phyloP scores from a whole-genome alignment of 306 rosid species.

The Lagenaria siceraria region DNA sequence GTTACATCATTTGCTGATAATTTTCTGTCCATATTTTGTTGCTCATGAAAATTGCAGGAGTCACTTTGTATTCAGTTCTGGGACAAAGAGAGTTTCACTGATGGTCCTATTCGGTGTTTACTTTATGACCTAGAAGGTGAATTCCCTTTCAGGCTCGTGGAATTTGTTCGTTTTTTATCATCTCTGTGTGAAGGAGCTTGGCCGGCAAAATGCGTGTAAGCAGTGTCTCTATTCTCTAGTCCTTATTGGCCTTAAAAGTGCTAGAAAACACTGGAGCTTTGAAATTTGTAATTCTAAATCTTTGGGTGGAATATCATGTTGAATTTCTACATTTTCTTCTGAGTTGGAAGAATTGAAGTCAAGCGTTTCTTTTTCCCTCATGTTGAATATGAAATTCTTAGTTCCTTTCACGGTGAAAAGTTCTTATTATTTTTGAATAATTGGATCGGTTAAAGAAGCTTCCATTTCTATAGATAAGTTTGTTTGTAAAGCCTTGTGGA shows the following conservation, averaged over 20 bases:
- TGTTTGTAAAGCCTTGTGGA: too few relatives aligned
- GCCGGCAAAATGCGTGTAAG: slow-evolving; percentile 97
- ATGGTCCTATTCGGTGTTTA: slow-evolving; percentile 77
- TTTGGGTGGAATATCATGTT: not conserved
- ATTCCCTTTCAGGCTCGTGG: slow-evolving; percentile 64
- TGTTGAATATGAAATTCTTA: not conserved
- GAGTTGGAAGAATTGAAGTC: not conserved
- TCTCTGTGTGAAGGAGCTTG: slow-evolving; percentile 90
- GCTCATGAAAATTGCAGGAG: slow-evolving; percentile 50
- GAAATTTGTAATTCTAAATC: not conserved
- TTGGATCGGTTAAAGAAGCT: too few relatives aligned
- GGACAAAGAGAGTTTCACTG: slow-evolving; percentile 84
- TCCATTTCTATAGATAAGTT: too few relatives aligned
- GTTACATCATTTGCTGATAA: slow-evolving; percentile 10
- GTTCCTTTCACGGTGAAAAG: not conserved
- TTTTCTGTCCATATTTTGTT: slow-evolving; percentile 13
- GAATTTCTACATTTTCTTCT: not conserved
- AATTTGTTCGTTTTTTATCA: slow-evolving; percentile 62
- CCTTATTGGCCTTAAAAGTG: not conserved
- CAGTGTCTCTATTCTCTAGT: slow-evolving; percentile 5
- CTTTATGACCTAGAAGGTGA: slow-evolving; percentile 75
- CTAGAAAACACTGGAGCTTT: not conserved
- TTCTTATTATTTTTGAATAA: not conserved
- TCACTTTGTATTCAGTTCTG: slow-evolving; percentile 90
- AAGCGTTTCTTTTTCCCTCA: not conserved